phyloP scores from a whole-genome alignment of 163 green algal species.

The Chlorella variabilis region DNA sequence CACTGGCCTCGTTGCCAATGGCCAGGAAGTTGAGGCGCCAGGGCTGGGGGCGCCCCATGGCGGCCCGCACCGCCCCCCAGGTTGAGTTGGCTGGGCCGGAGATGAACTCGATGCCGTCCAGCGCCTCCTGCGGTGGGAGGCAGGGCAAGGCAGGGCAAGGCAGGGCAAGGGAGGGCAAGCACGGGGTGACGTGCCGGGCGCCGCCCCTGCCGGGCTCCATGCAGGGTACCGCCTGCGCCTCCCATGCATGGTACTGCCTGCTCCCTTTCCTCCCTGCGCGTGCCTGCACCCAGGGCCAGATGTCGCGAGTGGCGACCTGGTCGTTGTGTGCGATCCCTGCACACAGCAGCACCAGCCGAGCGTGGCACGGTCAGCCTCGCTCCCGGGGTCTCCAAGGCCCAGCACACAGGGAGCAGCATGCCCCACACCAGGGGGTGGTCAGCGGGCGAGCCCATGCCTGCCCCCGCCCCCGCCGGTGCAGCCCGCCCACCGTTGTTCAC shows the following conservation, averaged over 20 bases:
- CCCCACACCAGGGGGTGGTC: too few species aligned
- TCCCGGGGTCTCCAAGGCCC: too few species aligned
- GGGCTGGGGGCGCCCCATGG: slow-evolving; percentile 65
- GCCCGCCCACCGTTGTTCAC: slow-evolving; percentile 65
- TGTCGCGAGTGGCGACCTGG: slow-evolving; percentile 19
- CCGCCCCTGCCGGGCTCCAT: too few species aligned
- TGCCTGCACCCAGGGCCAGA: slow-evolving; percentile 29
- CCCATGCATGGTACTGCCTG: too few species aligned
- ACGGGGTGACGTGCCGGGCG: too few species aligned
- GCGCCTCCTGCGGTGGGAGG: slow-evolving; percentile 47
- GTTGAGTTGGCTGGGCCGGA: slow-evolving; percentile 37
- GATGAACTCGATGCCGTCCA: slow-evolving; percentile 71
- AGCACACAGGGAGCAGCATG: not conserved
- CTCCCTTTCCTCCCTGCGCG: too few species aligned
- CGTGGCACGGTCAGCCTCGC: too few species aligned
- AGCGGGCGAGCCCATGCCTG: too few species aligned
- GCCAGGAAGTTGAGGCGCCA: slow-evolving; percentile 62
- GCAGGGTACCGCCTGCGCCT: too few species aligned
- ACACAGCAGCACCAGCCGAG: not conserved
- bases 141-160: too few species aligned
- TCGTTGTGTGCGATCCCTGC: slow-evolving; percentile 30
- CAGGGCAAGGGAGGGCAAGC: not conserved
- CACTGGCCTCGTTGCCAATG: slow-evolving; percentile 77
- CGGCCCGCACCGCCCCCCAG: slow-evolving; percentile 59
- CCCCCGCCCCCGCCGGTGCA: too few species aligned